Evolutionary conservation across 108 stramenopile species (phyloP).

Genomic region (Halocafeteria seosinensis): DNA sequence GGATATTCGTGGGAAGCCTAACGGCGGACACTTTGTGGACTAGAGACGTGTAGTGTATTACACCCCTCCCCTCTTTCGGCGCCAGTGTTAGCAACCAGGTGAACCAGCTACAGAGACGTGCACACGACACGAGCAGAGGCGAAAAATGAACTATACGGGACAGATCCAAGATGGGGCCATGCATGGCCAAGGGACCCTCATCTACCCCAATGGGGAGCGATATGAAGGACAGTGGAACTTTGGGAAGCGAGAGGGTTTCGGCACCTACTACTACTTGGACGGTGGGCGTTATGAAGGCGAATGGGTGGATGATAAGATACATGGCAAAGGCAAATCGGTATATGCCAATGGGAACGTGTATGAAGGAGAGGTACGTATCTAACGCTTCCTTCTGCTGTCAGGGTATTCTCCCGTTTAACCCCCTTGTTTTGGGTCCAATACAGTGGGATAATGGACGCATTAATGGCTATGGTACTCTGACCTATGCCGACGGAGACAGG

Average conservation of each 20-base stretch:
- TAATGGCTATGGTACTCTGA: constrained; percentile 11
- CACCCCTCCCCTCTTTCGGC: too few relatives aligned
- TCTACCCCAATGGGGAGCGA: constrained; percentile 4
- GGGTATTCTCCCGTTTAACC: background rate
- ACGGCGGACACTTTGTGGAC: too few relatives aligned
- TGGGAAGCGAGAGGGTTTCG: background rate
- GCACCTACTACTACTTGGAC: background rate
- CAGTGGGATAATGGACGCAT: constrained; percentile 11
- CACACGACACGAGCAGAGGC: too few relatives aligned
- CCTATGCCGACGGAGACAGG: constrained; percentile 1
- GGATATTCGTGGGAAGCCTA: too few relatives aligned
- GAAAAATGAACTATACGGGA: constrained; percentile 1
- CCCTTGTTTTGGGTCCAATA: too few relatives aligned
- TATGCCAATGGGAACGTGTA: constrained; percentile 13
- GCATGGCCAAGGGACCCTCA: background rate
- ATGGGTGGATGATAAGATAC: constrained; percentile 18
- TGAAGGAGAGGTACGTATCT: too few relatives aligned
- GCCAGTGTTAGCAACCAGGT: too few relatives aligned
- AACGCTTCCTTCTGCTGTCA: background rate
- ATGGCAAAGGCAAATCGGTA: constrained; percentile 8
- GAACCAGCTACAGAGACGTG: too few relatives aligned
- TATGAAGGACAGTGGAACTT: constrained; percentile 1
- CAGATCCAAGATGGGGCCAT: constrained; percentile 5
- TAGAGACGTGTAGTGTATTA: too few relatives aligned
- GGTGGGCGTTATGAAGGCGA: constrained; percentile 18